Evolutionary conservation across 2,329 filamentous ascomycete genomes (phyloP).

Genomic region (Podosphaera fusca): DNA sequence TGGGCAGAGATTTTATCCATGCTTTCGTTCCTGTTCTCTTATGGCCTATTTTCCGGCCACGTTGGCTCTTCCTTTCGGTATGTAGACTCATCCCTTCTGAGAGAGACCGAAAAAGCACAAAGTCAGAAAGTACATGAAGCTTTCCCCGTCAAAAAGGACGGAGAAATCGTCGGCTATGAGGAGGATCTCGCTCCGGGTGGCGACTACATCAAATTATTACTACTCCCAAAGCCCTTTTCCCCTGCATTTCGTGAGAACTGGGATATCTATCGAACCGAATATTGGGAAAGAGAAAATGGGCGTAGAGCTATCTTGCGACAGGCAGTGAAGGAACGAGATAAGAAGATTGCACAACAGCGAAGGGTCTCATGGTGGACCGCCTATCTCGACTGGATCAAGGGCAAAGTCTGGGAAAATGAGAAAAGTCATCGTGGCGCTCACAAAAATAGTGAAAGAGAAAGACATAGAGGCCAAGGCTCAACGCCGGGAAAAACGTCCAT

Average conservation of each 20-base stretch:
- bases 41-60: constrained; percentile 44
- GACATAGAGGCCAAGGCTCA: constrained; percentile 13
- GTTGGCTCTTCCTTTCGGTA: constrained; percentile 51
- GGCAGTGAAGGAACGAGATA: constrained; percentile 45
- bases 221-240: constrained; percentile 86
- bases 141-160: constrained; percentile 26
- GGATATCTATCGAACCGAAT: constrained; percentile 83
- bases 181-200: constrained; percentile 80
- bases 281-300: constrained; percentile 94
- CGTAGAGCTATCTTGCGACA: constrained; percentile 49
- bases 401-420: constrained; percentile 13
- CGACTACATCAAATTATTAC: constrained; percentile 71
- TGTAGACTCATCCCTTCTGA: constrained; percentile 41
- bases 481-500: constrained; percentile 17
- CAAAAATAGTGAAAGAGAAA: constrained; percentile 13
- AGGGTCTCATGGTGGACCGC: constrained; percentile 65
- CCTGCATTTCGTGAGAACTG: constrained; percentile 89
- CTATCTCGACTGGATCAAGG: constrained; percentile 30
- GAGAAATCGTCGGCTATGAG: constrained; percentile 47
- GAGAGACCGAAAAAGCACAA: constrained; percentile 35
- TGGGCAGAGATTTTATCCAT: constrained; percentile 57
- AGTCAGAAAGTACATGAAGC: constrained; percentile 21
- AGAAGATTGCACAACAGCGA: constrained; percentile 41
- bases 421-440: constrained; percentile 12
- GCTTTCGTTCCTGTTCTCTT: constrained; percentile 55